These are phyloP conservation scores for Blastobotrys peoriensis DNA, from an alignment of 805 yeast genomes.

Conservation along the genomic window DNA sequence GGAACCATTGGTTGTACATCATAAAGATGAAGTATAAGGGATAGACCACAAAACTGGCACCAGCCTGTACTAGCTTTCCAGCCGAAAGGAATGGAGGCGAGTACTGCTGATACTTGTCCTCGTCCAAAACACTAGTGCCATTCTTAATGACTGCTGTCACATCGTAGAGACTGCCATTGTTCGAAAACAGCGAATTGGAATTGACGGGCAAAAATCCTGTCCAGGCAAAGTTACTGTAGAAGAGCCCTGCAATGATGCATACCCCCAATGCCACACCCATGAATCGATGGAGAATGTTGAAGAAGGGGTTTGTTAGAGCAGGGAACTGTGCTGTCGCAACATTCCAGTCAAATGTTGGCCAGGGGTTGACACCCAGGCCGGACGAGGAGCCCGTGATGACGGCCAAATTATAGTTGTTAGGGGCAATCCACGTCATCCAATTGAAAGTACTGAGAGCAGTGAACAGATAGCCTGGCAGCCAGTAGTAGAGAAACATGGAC, in stretches of 20 bases:
- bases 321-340: slow-evolving; percentile 27
- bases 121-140: slow-evolving; percentile 31
- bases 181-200: slow-evolving; percentile 47
- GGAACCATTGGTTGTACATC: slow-evolving; percentile 14
- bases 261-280: slow-evolving; percentile 43
- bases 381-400: slow-evolving; percentile 61
- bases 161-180: slow-evolving; percentile 44
- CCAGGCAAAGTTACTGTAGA: slow-evolving; percentile 52
- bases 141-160: slow-evolving; percentile 40
- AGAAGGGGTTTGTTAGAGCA: slow-evolving; percentile 40
- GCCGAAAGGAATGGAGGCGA: slow-evolving; percentile 68
- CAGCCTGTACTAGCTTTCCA: slow-evolving; percentile 38
- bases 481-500: slow-evolving; percentile 49
- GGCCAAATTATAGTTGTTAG: slow-evolving; percentile 51
- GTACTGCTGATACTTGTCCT: slow-evolving; percentile 45
- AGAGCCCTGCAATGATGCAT: slow-evolving; percentile 44
- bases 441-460: slow-evolving; percentile 56
- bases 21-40: slow-evolving; percentile 48
- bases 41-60: slow-evolving; percentile 50
- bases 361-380: slow-evolving; percentile 41
- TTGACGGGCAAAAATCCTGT: slow-evolving; percentile 57
- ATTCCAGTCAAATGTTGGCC: slow-evolving; percentile 43
- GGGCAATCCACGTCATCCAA: slow-evolving; percentile 55
- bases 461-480: slow-evolving; percentile 66
- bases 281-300: slow-evolving; percentile 29